A percentile compares a stretch with the other conserved stretches of the same genome.
These are phyloP conservation scores for Lasiodiplodia hormozganensis DNA, from an alignment of 2,329 filamentous ascomycete genomes.

Conservation along the genomic window DNA sequence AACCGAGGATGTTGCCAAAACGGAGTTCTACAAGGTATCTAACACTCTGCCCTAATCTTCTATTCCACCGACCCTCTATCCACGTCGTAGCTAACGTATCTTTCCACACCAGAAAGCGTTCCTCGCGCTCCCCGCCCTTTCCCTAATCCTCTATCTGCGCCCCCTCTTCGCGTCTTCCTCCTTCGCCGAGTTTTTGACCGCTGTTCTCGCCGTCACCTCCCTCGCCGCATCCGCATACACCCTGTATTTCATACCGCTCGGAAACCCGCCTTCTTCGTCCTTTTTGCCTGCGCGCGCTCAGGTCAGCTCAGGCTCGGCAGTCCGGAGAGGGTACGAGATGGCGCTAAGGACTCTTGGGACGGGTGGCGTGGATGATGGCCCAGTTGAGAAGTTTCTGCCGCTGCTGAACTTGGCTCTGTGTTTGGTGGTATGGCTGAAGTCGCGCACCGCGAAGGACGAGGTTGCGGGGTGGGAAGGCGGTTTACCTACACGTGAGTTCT, in stretches of 20 bases:
- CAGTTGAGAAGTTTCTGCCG: conserved; percentile 65
- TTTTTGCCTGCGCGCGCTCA: conserved; percentile 32
- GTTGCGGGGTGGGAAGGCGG: conserved; percentile 43
- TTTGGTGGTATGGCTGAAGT: conserved; percentile 52
- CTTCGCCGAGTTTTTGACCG: conserved; percentile 51
- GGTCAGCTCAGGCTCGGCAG: conserved; percentile 29
- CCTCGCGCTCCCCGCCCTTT: conserved; percentile 65
- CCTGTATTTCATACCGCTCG: conserved; percentile 64
- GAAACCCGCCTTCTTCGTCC: conserved; percentile 35
- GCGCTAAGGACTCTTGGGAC: not conserved
- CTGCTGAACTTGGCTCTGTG: conserved; percentile 65
- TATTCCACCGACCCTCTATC: conserved; percentile 16
- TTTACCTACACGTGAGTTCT: conserved; percentile 42
- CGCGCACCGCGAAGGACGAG: conserved; percentile 37
- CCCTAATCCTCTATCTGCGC: conserved; percentile 63
- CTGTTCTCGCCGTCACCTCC: conserved; percentile 67
- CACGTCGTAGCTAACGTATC: conserved; percentile 38
- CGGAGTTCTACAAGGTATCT: conserved; percentile 41
- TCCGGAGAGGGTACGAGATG: not conserved
- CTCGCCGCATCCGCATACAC: conserved; percentile 69
- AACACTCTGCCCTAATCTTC: conserved; percentile 32
- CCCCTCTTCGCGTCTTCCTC: conserved; percentile 51
- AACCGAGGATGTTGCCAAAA: conserved; percentile 57
- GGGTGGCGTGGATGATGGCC: conserved; percentile 42
- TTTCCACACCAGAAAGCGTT: conserved; percentile 49